Evolutionary conservation across 495 filamentous ascomycete species (phyloP).

Genomic region (Hyaloscypha bicolor): DNA sequence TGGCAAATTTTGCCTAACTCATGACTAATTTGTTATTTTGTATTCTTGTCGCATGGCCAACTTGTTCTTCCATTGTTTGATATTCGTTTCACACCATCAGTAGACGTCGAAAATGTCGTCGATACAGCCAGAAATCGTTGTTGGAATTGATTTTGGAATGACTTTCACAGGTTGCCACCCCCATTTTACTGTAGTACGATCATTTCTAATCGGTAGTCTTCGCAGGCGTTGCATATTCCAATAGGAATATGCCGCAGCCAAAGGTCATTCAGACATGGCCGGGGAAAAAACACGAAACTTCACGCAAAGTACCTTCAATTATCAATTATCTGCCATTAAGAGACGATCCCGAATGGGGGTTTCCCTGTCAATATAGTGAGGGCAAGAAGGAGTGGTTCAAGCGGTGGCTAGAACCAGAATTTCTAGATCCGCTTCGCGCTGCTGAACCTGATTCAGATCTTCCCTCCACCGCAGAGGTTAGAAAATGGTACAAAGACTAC

Average conservation of each 20-base stretch:
- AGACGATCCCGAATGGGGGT: slow-evolving; percentile 1
- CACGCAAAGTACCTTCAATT: slow-evolving; percentile 2
- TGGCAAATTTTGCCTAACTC: no score
- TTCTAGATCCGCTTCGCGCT: not conserved
- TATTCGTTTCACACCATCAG: no score
- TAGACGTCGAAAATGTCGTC: no score
- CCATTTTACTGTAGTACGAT: not conserved
- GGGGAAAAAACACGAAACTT: not conserved
- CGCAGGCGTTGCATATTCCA: not conserved
- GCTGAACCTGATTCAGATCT: not conserved
- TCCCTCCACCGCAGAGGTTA: not conserved
- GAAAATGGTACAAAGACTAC: not conserved
- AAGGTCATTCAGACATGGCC: not conserved
- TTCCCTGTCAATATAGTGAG: not conserved
- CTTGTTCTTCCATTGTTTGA: no score
- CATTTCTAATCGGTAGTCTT: not conserved
- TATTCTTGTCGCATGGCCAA: no score
- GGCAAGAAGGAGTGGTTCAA: slow-evolving; percentile 5
- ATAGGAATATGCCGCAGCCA: not conserved
- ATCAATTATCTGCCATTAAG: not conserved
- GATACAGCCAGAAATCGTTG: not conserved
- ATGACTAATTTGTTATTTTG: no score
- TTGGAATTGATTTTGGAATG: slow-evolving; percentile 12
- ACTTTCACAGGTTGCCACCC: not conserved
- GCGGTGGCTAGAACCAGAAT: not conserved